Percentiles rank a stretch among this genome's conserved stretches.
phyloP scores from a whole-genome alignment of 768 basidiomycete species.

The Hygrocybe punicea region DNA sequence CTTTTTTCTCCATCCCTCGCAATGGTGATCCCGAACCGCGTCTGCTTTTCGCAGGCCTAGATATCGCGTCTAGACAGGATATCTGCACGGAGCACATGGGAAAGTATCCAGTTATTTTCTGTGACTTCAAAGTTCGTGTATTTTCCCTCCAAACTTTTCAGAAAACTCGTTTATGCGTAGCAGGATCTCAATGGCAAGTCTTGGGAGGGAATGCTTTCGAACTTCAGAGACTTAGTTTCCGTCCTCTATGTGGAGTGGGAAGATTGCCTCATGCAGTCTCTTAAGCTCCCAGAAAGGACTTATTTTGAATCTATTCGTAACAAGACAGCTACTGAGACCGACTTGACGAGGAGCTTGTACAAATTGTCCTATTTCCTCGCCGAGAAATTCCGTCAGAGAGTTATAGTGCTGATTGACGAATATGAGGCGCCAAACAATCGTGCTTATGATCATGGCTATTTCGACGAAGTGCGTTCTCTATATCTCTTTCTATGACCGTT shows the following conservation, averaged over 20 bases:
- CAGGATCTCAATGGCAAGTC: constrained; percentile 10
- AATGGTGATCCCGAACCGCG: constrained; percentile 9
- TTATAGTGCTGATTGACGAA: constrained; percentile 12
- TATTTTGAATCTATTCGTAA: constrained; percentile 13
- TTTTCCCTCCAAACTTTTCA: constrained; percentile 13
- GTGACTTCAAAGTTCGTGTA: constrained; percentile 12
- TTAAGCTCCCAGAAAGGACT: constrained; percentile 7
- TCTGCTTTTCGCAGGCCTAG: constrained; percentile 13
- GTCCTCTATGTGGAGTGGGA: constrained; percentile 8
- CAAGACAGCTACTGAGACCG: constrained; percentile 10
- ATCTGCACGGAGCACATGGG: constrained; percentile 14
- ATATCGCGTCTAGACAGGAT: constrained; percentile 11
- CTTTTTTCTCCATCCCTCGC: constrained; percentile 13
- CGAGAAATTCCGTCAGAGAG: constrained; percentile 6
- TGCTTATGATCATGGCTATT: constrained; percentile 16
- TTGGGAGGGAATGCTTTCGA: constrained; percentile 12
- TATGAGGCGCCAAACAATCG: constrained; percentile 13
- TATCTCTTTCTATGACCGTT: constrained; percentile 9
- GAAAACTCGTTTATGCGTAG: constrained; percentile 13
- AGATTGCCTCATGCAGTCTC: constrained; percentile 12
- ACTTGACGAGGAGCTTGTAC: constrained; percentile 9
- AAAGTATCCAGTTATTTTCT: constrained; percentile 14
- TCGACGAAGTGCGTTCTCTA: constrained; percentile 13
- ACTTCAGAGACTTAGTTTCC: constrained; percentile 8
- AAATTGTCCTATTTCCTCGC: constrained; percentile 11